These are phyloP conservation scores for Noccaea caerulescens DNA, from an alignment of 345 rosid genomes.

Conservation along the genomic window DNA sequence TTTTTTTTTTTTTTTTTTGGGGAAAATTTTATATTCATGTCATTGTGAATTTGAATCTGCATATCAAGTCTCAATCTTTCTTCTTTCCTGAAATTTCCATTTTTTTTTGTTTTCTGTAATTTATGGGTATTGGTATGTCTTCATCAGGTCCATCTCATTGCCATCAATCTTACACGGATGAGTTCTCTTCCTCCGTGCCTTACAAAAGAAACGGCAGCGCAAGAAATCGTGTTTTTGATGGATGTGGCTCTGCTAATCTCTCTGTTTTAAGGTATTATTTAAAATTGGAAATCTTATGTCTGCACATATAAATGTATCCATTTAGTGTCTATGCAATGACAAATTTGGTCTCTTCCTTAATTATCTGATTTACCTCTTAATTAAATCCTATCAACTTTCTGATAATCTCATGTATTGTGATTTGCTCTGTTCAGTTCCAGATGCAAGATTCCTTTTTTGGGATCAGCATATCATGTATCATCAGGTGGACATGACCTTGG, in stretches of 20 bases:
- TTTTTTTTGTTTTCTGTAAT: not conserved
- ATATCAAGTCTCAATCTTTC: slow-evolving; percentile 6
- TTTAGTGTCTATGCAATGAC: slow-evolving; percentile 2
- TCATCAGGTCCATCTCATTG: slow-evolving; percentile 61
- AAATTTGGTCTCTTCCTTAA: not conserved
- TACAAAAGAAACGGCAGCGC: slow-evolving; percentile 50
- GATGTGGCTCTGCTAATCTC: slow-evolving; percentile 51
- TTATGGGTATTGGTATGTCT: slow-evolving; percentile 20
- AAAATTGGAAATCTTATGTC: too few species aligned
- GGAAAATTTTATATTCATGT: slow-evolving; percentile 8
- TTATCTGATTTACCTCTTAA: not conserved
- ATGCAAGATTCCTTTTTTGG: slow-evolving; percentile 56
- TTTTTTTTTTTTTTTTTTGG: not conserved
- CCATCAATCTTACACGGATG: slow-evolving; percentile 66
- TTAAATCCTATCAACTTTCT: not conserved
- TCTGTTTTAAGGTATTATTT: slow-evolving; percentile 54
- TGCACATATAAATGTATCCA: not conserved
- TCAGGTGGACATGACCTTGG: slow-evolving; percentile 59
- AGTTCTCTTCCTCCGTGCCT: slow-evolving; percentile 58
- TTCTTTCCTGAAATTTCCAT: not conserved
- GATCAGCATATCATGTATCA: slow-evolving; percentile 62
- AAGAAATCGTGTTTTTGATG: slow-evolving; percentile 59
- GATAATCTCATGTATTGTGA: not conserved
- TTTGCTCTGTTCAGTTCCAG: slow-evolving; percentile 47
- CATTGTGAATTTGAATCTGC: slow-evolving; percentile 20